Base-by-base conservation (phyloP, 352 stramenopile species). In the Pythium insidiosum region DNA sequence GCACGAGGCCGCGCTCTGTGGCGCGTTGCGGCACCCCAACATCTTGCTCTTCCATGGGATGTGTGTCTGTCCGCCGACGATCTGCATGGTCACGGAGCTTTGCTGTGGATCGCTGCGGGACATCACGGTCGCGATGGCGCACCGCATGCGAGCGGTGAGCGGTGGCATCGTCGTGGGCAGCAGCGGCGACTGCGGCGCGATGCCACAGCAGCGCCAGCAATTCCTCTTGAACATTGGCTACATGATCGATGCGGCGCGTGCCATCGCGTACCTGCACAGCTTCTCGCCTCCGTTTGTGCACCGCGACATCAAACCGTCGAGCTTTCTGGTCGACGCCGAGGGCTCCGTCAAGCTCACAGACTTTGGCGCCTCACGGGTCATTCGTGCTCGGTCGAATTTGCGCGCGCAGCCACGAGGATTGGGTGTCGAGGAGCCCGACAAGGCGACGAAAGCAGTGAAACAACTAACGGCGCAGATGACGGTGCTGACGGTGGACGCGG, bases 261-360 rank as follows among this genome's bases (percentile, higher is more conserved):
- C 66, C 1, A 62, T 85, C 7, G 73, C 77, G 6, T 87, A 87
- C 54, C 37, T 89, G 20, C 74, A 89, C 56, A 84, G 68, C 36
- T 86, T 86, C 49, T 76, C 73, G 5, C 77, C 77, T 2, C 54
- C 77, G 9, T 88, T 84, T 30, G 45, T 89, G 5, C 71, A 85
- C 23, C 63, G 71, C 7, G 77, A 89, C 36, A 89, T 89, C 39
- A 83, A 85, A 21, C 73, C 73, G 3, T 58, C 67, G 0, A 95
- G 92, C 47, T 93, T 95, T 45, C 68, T 93, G 13, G 65, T 95
- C 4, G 62, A 79, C 13, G 45, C 53, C 0, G 61, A 70, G 18
- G 58, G 63, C 43, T 67, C 58, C 9, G 68, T 84, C n/a, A 94
- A 94, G 43, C 67, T 92, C 12, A 78, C 67, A 20, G 77, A 94